Percentiles rank a stretch among this genome's conserved stretches.
Conservation (phyloP, 106 monocot species). For the Apostasia shenzhenica region DNA sequence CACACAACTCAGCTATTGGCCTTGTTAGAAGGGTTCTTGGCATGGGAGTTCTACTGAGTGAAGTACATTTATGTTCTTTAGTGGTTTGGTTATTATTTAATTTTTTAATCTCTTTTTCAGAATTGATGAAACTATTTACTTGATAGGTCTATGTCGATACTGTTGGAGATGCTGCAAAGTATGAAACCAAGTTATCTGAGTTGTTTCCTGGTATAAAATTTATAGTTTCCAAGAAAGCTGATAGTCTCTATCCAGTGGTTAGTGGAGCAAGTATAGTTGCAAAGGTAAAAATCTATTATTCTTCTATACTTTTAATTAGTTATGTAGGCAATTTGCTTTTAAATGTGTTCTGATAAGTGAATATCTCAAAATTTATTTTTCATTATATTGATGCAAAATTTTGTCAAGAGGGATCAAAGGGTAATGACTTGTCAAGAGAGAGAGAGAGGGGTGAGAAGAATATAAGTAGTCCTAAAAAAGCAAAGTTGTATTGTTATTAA, state of each 20-base stretch:
- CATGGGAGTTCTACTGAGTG: constrained; percentile 77
- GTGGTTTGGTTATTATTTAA: not conserved
- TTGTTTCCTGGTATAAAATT: constrained; percentile 85
- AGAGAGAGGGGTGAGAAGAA: too few relatives aligned
- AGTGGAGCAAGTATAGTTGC: constrained; percentile 99
- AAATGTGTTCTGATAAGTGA: too few relatives aligned
- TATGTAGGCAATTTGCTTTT: too few relatives aligned
- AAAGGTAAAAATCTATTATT: constrained; percentile 45
- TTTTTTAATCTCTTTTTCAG: not conserved
- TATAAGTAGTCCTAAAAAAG: too few relatives aligned
- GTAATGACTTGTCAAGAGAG: too few relatives aligned
- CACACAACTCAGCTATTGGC: constrained; percentile 94
- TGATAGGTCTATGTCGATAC: constrained; percentile 89
- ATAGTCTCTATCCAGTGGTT: constrained; percentile 94
- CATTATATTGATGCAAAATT: too few relatives aligned
- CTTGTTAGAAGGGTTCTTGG: constrained; percentile 76
- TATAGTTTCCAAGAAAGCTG: constrained; percentile 90
- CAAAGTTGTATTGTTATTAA: too few relatives aligned
- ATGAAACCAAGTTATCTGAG: constrained; percentile 64
- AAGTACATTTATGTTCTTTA: constrained; percentile 35
- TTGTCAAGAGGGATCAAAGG: too few relatives aligned
- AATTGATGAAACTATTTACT: constrained; percentile 4
- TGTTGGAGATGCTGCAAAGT: constrained; percentile 97
- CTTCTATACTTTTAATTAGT: too few relatives aligned
- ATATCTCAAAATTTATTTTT: too few relatives aligned